Conservation (phyloP, 2,329 filamentous ascomycete species). For the Didymella lethalis region DNA sequence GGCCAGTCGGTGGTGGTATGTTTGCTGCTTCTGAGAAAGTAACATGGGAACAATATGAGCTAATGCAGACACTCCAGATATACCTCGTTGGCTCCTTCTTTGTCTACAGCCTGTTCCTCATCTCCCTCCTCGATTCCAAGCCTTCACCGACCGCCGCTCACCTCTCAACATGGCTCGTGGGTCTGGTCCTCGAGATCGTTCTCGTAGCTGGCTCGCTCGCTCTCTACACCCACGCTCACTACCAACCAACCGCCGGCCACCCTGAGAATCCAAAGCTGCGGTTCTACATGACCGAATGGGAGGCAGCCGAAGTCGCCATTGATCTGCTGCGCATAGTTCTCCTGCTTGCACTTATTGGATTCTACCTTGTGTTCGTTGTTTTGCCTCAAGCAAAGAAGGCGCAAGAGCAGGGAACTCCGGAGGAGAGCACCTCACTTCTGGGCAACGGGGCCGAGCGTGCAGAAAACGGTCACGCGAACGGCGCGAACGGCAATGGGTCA, state of each 20-base stretch:
- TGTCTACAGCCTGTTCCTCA: constrained; percentile 83
- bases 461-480: constrained; percentile 52
- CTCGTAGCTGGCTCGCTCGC: constrained; percentile 74
- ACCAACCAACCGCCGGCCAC: constrained; percentile 63
- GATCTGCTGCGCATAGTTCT: constrained; percentile 74
- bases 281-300: constrained; percentile 63
- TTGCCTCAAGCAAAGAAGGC: constrained; percentile 32
- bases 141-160: constrained; percentile 83
- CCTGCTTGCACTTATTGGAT: constrained; percentile 64
- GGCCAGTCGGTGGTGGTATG: constrained; percentile 78
- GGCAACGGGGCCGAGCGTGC: constrained; percentile 51
- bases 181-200: constrained; percentile 74
- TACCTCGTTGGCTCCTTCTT: constrained; percentile 87
- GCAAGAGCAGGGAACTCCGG: constrained; percentile 41
- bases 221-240: constrained; percentile 73
- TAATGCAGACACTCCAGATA: constrained; percentile 63
- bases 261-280: constrained; percentile 29
- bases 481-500: constrained; percentile 58
- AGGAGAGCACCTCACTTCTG: constrained; percentile 72
- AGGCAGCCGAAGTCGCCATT: constrained; percentile 70
- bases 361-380: constrained; percentile 67
- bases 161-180: constrained; percentile 78
- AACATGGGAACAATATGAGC: not conserved
- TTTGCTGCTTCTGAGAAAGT: constrained; percentile 9
- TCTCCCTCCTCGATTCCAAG: constrained; percentile 84